Evolutionary conservation across 1,139 yeast genomes (phyloP), one percentile per base, ranked within the genome.

Genomic region (Magnusiomyces ingens): DNA sequence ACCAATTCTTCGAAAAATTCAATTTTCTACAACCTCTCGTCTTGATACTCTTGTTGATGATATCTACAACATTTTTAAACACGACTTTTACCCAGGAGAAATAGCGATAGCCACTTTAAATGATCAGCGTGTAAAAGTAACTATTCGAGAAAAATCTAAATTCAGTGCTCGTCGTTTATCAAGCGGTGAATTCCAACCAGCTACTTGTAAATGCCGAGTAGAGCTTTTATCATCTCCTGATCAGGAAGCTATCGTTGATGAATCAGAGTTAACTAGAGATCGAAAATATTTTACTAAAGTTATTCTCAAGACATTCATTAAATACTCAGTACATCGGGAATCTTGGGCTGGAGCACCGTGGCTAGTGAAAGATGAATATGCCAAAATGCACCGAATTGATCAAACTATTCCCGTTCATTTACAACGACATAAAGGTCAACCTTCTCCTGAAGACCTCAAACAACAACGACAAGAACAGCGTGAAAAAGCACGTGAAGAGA

Each of bases 321-420:
- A 91, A 64, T 78, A 90, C 62, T 82, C 96, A 4, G 81, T 93
- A 62, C 77, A 88, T 2, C 79, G 96, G 61, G 88, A 93, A 3
- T 79, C 84, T 55, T 86, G 86, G 75, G 77, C 85, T 46, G 97
- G 98, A 1, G 95, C 98, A 1, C 98, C 99, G 1, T 93, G 98
- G 98, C 83, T 93, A 18, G 95, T 93, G n/a, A 86, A 85, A 66
- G 82, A 80, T 37, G 82, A 84, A 60, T 89, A 81, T 66, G 75
- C 75, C 10, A 59, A 59, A 36, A 63, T 60, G 54, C 69, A 71
- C 60, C 55, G 69, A 52, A 67, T 72, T 49, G 71, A 71, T 48
- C 65, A 68, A 32, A 63, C 59, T 43, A 58, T 68, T 44, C 74
- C 75, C 1, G 57, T 60, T 17, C 67, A 70, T 49, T 55, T 70